Evolutionary conservation across 768 basidiomycete genomes (phyloP), one percentile per base, ranked within the genome.

Genomic region (Naganishia randhawae): DNA sequence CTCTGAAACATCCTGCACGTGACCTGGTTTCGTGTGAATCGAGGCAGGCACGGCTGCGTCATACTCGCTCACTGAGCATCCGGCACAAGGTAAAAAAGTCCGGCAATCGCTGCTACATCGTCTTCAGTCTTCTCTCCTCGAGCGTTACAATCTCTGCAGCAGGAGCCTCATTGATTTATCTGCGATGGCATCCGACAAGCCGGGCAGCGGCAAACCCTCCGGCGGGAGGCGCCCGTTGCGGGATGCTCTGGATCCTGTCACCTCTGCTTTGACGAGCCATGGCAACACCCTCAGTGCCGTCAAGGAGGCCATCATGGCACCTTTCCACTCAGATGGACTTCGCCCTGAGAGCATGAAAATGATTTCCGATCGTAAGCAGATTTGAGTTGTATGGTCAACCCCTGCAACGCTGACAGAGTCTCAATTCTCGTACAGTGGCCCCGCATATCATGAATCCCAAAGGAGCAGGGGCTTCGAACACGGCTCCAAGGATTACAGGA

Each of bases 281-380:
- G 61, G 69, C 14, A 69, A 66, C 50, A 78, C 75, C 0, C 53
- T 74, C 5, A 72, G 71, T 29, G 75, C 78, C 50, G 77, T 77
- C 54, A 76, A 76, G 54, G 77, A 80, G 50, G 78, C 76, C 3
- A 54, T 80, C 41, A 73, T 80, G 73, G 75, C 75, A 6, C 71
- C 72, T 25, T 75, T 78, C 50, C 70, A 71, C 37, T 73, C 72
- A 0, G 78, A 80, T 9, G 69, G 74, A 37, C 39, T 74, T 29
- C 68, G 77, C n/a, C 74, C 76, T 22, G 78, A 77, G 62, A 75
- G 74, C 50, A 72, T 78, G 52, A 73, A 75, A 52, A 77, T 77
- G 19, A 62, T 79, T 50, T 73, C 73, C 19, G 78, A 79, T 63
- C 71, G 78, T 78, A 64, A 73, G 78, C 73, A 48, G 45, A 48